Evolutionary conservation across 768 basidiomycete species (phyloP).

Genomic region (Mycena maculata): DNA sequence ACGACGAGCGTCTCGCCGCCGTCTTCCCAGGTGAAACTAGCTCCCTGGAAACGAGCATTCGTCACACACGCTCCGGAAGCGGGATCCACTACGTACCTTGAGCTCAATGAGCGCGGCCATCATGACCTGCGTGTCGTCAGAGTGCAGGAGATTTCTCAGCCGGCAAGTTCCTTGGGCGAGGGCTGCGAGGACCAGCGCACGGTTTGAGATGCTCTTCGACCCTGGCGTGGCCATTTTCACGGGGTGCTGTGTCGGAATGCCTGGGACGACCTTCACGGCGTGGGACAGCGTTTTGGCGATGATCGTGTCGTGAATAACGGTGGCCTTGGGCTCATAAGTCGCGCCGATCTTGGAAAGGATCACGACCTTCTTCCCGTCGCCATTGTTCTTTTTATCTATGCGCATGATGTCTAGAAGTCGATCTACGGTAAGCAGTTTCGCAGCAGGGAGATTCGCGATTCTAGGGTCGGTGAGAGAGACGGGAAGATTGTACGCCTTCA

Average conservation of each 20-base stretch:
- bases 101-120: slow-evolving; percentile 93
- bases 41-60: slow-evolving; percentile 66
- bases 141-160: slow-evolving; percentile 91
- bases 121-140: slow-evolving; percentile 99
- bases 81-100: slow-evolving; percentile 62
- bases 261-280: slow-evolving; percentile 80
- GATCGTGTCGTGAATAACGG: slow-evolving; percentile 81
- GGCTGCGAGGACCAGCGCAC: slow-evolving; percentile 92
- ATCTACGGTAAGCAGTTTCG: slow-evolving; percentile 80
- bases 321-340: slow-evolving; percentile 92
- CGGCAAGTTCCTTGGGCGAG: slow-evolving; percentile 90
- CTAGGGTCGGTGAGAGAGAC: slow-evolving; percentile 82
- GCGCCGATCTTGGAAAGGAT: slow-evolving; percentile 91
- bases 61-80: slow-evolving; percentile 2
- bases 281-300: slow-evolving; percentile 87
- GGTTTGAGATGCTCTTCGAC: slow-evolving; percentile 96
- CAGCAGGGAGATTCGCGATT: slow-evolving; percentile 76
- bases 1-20: slow-evolving; percentile 96
- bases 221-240: slow-evolving; percentile 91
- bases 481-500: slow-evolving; percentile 93
- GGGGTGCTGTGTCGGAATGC: slow-evolving; percentile 69
- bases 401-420: slow-evolving; percentile 93
- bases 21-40: slow-evolving; percentile 94
- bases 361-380: slow-evolving; percentile 92
- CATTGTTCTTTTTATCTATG: slow-evolving; percentile 98